Conservation (phyloP, 192 early-diverging fungal genomes). For the Rhizophagus clarus region DNA sequence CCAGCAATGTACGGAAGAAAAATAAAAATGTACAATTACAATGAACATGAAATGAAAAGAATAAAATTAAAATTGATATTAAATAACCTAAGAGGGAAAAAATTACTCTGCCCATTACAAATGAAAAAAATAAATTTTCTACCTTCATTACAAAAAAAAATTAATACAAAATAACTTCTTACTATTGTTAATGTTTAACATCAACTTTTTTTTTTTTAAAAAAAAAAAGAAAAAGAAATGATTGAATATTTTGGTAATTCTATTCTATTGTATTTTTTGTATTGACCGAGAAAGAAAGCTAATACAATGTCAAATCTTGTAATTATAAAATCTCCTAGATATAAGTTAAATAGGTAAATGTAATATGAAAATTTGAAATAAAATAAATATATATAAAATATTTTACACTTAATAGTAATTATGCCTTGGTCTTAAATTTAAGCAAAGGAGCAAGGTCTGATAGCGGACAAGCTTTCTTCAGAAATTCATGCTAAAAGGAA, state of each 20-base stretch:
- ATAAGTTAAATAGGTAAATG: too few relatives aligned
- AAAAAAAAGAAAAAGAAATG: neutral
- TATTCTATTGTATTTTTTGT: neutral
- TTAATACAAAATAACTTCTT: neutral
- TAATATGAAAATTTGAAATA: too few relatives aligned
- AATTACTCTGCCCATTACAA: neutral
- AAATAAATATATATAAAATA: neutral
- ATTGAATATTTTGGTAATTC: neutral
- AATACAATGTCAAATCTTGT: too few relatives aligned
- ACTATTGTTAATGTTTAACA: neutral
- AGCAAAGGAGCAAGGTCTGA: conserved; percentile 66
- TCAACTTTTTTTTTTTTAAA: neutral
- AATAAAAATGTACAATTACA: neutral
- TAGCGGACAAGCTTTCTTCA: conserved; percentile 63
- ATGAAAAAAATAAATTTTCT: neutral
- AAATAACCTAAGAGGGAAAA: neutral
- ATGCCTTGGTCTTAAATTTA: conserved; percentile 45
- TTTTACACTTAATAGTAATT: neutral
- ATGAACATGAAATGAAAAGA: neutral
- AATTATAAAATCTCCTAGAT: too few relatives aligned
- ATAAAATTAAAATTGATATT: neutral
- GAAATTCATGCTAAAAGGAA: conserved; percentile 69
- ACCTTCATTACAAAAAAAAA: neutral
- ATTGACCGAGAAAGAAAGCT: neutral
- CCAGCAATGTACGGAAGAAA: neutral